Percentiles rank a stretch among this genome's conserved stretches.
These are phyloP conservation scores for Geosmithia morbida DNA, from an alignment of 2,329 filamentous ascomycete species.

Conservation along the genomic window DNA sequence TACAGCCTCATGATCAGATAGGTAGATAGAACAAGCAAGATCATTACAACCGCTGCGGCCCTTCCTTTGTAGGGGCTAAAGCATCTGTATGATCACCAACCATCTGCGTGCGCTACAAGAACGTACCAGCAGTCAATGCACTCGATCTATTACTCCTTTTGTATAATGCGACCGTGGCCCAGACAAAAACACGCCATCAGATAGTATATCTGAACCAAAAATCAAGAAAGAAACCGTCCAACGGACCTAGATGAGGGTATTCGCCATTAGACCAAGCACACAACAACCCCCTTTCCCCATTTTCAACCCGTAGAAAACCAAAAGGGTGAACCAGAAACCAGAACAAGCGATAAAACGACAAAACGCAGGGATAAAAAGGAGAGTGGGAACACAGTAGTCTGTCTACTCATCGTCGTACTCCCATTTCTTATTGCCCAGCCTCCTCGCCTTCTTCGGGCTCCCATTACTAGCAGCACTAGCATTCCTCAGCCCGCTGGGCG, in stretches of 20 bases:
- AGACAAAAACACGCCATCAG: neutral
- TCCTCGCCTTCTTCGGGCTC: conserved; percentile 40
- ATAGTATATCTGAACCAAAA: neutral
- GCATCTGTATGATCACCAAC: no score
- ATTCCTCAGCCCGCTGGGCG: conserved; percentile 4
- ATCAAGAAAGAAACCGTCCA: neutral
- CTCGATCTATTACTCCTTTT: no score
- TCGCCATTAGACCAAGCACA: conserved; percentile 1
- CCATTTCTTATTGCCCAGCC: conserved; percentile 32
- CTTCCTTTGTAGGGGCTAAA: no score
- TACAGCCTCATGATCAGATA: no score
- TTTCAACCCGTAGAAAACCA: neutral
- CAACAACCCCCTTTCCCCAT: conserved; percentile 1
- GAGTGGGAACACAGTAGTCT: no score
- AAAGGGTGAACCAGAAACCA: neutral
- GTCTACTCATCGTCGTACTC: conserved; percentile 26
- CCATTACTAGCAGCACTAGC: conserved; percentile 15
- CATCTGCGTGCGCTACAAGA: no score
- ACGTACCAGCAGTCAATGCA: no score
- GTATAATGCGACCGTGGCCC: no score
- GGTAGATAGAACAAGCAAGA: no score
- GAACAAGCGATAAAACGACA: conserved; percentile 1
- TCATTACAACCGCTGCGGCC: no score
- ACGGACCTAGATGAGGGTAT: neutral
- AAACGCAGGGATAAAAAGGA: no score